Evolutionary conservation across 2,329 filamentous ascomycete genomes (phyloP), one percentile per base, ranked within the genome.

Genomic region (Beauveria medogensis): DNA sequence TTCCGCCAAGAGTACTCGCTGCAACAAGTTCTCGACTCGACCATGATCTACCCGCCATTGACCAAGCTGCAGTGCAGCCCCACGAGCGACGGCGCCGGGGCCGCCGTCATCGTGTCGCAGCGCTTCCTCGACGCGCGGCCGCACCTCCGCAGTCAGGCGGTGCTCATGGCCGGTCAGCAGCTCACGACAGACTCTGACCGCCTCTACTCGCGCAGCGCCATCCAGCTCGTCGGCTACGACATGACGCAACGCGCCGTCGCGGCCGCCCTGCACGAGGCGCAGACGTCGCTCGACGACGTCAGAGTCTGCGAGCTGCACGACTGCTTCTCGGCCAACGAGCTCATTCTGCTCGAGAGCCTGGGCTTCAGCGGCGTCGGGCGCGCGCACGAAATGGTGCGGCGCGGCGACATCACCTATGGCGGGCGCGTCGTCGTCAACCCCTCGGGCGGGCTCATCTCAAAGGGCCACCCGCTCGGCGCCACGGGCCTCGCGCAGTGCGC

Each of bases 41-140:
- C 90, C 63, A 89, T 86, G 82, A 90, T 97, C 74, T 86, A 91
- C 77, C 84, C 85, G 65, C 93, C 93, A 12, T 82, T 97, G 58
- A 97, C 94, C 61, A 97, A 97, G 77, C 86, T 97, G 20, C 94
- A 97, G 78, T 97, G 93, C 82, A 97, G 93, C 76, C 93, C 94
- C 1, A 97, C 93, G 1, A 96, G 91, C 0, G 94, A 97, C 74
- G 93, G 93, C 53, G 90, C 88, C 47, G 93, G 92, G 0, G 92
- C 94, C 1, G 91, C 90, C 14, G 87, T 97, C 41, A 78, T 97
- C 55, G 92, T 96, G 59, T 96, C 91, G 0, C 88, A 96, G 75
- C 82, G 82, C 52, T 97, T 97, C 82, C 84, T 97, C 59, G 89
- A 93, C 68, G 87, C 88, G 7, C 84, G 91, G 1, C 16, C 55